Percentiles rank a stretch among this genome's conserved stretches.
Conservation (phyloP, 2,329 filamentous ascomycete species). For the Xylaria sp. region DNA sequence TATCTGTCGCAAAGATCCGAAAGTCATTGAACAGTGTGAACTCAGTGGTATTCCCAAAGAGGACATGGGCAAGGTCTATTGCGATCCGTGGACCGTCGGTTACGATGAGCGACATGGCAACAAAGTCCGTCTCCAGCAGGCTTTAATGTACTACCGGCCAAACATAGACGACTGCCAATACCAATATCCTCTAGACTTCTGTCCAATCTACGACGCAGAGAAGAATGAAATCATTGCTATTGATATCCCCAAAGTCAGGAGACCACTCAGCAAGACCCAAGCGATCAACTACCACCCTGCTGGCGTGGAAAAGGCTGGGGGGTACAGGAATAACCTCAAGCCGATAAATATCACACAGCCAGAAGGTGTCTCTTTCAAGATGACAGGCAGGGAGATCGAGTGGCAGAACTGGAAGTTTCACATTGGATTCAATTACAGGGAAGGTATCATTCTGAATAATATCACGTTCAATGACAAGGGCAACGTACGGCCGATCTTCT, state of each 20-base stretch:
- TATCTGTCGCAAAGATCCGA: conserved; percentile 78
- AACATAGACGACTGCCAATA: conserved; percentile 89
- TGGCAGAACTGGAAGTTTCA: conserved; percentile 97
- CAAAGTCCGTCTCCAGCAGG: conserved; percentile 83
- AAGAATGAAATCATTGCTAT: conserved; percentile 83
- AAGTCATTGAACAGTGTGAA: conserved; percentile 89
- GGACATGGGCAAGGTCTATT: conserved; percentile 96
- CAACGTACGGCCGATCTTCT: conserved; percentile 81
- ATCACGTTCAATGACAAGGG: conserved; percentile 90
- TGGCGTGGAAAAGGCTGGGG: conserved; percentile 76
- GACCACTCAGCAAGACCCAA: conserved; percentile 76
- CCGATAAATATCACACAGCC: conserved; percentile 89
- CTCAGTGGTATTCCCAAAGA: conserved; percentile 81
- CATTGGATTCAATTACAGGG: conserved; percentile 93
- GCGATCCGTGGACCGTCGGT: conserved; percentile 95
- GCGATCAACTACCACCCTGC: conserved; percentile 84
- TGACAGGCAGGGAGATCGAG: conserved; percentile 77
- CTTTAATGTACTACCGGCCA: conserved; percentile 94
- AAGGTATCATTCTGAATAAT: conserved; percentile 90
- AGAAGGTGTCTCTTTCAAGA: conserved; percentile 85
- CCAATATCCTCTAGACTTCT: conserved; percentile 91
- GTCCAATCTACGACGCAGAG: conserved; percentile 87
- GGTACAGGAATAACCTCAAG: conserved; percentile 82
- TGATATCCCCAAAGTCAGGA: conserved; percentile 80
- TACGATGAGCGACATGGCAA: conserved; percentile 91